Base-by-base conservation (phyloP, 208 protist species). In the Leishmania braziliensis region DNA sequence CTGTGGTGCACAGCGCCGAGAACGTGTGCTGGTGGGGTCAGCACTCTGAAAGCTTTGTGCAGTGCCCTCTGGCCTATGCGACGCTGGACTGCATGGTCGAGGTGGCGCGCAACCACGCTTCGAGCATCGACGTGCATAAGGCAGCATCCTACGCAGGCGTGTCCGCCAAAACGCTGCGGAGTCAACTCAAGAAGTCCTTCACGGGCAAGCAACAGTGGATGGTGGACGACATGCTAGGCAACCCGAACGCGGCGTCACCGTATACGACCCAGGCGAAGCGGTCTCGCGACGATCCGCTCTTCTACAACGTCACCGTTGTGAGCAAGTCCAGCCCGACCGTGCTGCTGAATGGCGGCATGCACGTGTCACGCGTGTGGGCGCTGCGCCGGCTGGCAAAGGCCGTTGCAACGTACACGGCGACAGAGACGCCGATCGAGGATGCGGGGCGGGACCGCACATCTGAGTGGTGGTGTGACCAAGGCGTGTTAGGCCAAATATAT, bases 281-380 rank as follows among this genome's bases (percentile, higher is more conserved):
- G 36, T 20, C 78, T 23, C 36, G 62, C 23, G 77, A 73, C 50
- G 75, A 83, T 65, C 71, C 84, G 0, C 54, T 87, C 51, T 88
- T 80, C 56, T 88, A 81, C 79, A 74, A 65, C 70, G 6, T 77
- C 39, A 84, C 70, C 66, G 39, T 75, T 63, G 51, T 79, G 16
- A 77, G 26, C 63, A 76, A 60, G 2, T 48, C 80, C 0, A 86
- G 79, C 79, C 68, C 82, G 16, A 77, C 70, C n/a, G 70, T 53
- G 4, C 39, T 86, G 46, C 70, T 88, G 43, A 88, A 85, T 69
- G 78, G 81, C 43, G 85, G 85, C 56, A 76, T 84, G 75, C 72
- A 86, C 56, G 70, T 88, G 16, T 78, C 85, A 46, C 85, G 85
- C 9, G 85, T 86, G 75, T 88, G 85, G 85, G 85, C 75, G 36